These are phyloP conservation scores for Vanrija sp. DNA, from an alignment of 1,284 basidiomycete species.

Conservation along the genomic window DNA sequence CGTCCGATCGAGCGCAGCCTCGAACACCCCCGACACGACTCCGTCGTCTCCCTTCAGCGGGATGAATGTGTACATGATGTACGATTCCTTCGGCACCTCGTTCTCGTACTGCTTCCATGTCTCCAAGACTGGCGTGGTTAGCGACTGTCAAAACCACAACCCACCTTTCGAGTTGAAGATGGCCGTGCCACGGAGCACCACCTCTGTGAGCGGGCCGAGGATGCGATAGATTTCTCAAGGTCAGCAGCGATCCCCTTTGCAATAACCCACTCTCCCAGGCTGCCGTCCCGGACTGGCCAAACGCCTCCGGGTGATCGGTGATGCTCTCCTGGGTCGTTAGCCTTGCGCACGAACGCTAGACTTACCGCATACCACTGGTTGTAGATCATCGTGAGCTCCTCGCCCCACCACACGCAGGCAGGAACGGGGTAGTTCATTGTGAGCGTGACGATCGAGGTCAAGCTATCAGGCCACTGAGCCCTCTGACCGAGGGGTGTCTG, in stretches of 20 bases:
- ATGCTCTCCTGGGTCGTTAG: constrained; percentile 17
- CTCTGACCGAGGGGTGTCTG: constrained; percentile 35
- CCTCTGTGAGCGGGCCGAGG: neutral
- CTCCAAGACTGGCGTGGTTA: too few relatives aligned
- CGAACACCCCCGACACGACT: constrained; percentile 33
- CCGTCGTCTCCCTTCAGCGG: neutral
- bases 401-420: constrained; percentile 44
- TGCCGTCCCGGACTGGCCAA: neutral
- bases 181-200: neutral
- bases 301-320: constrained; percentile 4
- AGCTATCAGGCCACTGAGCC: constrained; percentile 33
- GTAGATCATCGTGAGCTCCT: constrained; percentile 42
- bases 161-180: neutral
- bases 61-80: too few relatives aligned
- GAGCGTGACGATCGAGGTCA: constrained; percentile 17
- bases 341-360: constrained; percentile 23
- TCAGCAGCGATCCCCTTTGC: neutral
- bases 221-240: neutral
- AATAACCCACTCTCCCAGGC: neutral
- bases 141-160: too few relatives aligned
- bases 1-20: constrained; percentile 36
- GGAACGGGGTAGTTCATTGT: constrained; percentile 38
- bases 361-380: constrained; percentile 41
- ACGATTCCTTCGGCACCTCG: too few relatives aligned
- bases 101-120: too few relatives aligned